Evolutionary conservation across 2,329 filamentous ascomycete species (phyloP).

Genomic region (Cladosporium sp.): DNA sequence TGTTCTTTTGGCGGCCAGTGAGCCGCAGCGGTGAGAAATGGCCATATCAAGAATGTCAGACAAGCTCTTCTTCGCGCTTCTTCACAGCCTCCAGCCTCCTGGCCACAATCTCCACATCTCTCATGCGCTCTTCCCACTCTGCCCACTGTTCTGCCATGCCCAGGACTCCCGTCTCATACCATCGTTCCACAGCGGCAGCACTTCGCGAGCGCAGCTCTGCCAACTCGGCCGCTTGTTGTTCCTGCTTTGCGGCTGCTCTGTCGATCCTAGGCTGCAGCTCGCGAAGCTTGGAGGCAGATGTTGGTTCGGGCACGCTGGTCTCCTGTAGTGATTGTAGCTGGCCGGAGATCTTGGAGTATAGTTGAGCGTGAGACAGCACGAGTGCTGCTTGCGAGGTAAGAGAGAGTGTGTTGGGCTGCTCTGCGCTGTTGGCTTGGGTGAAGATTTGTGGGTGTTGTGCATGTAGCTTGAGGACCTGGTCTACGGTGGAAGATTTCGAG

Average conservation of each 20-base stretch:
- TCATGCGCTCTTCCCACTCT: slow-evolving; percentile 67
- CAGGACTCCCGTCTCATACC: slow-evolving; percentile 74
- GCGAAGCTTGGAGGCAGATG: slow-evolving; percentile 54
- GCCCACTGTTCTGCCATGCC: slow-evolving; percentile 68
- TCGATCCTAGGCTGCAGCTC: slow-evolving; percentile 63
- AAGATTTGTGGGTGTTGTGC: slow-evolving; percentile 45
- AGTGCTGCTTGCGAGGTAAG: slow-evolving; percentile 36
- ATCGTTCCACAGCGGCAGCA: slow-evolving; percentile 55
- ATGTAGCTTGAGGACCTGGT: slow-evolving; percentile 42
- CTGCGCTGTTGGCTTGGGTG: slow-evolving; percentile 25
- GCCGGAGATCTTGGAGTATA: slow-evolving; percentile 44
- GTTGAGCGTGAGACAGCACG: slow-evolving; percentile 46
- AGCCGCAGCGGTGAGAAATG: neutral
- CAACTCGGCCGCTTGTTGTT: slow-evolving; percentile 62
- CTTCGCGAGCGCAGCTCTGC: slow-evolving; percentile 63
- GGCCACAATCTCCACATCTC: slow-evolving; percentile 64
- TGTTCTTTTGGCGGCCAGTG: neutral
- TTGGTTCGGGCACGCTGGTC: slow-evolving; percentile 44
- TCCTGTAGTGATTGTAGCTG: slow-evolving; percentile 48
- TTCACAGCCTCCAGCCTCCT: slow-evolving; percentile 62
- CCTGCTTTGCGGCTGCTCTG: slow-evolving; percentile 60
- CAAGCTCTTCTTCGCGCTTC: slow-evolving; percentile 52
- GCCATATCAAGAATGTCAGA: slow-evolving; percentile 14
- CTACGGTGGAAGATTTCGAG: slow-evolving; percentile 41
- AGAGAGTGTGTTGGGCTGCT: slow-evolving; percentile 28